Percentiles rank a stretch among this genome's conserved stretches.
phyloP scores from a whole-genome alignment of 139 green algal species.

The Nannochloris sp. region DNA sequence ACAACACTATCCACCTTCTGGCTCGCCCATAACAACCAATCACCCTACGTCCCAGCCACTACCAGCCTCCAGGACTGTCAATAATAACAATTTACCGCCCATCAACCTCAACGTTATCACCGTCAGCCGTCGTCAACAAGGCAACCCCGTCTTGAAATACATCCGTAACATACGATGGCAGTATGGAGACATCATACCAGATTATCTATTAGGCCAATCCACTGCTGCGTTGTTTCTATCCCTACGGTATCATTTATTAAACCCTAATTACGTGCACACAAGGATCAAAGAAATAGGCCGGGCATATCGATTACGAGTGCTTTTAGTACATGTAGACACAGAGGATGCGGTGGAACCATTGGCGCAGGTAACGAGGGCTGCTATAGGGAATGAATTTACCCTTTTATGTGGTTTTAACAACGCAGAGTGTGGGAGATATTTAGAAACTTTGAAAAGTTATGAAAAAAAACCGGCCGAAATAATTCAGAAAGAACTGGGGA shows the following conservation, averaged over 20 bases:
- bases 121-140: constrained; percentile 68
- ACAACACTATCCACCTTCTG: too few species aligned
- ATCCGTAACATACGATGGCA: constrained; percentile 80
- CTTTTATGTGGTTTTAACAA: constrained; percentile 81
- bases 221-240: constrained; percentile 69
- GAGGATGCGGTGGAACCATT: constrained; percentile 76
- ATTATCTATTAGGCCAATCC: constrained; percentile 67
- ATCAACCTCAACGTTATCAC: constrained; percentile 74
- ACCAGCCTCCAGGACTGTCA: too few species aligned
- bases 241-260: constrained; percentile 84
- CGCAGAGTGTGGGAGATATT: constrained; percentile 82
- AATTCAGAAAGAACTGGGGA: constrained; percentile 51
- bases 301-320: constrained; percentile 61
- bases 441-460: constrained; percentile 90
- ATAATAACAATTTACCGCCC: too few species aligned
- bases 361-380: constrained; percentile 61
- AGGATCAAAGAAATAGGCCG: constrained; percentile 77
- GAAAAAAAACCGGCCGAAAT: constrained; percentile 78
- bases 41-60: too few species aligned
- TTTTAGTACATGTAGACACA: constrained; percentile 82
- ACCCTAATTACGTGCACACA: constrained; percentile 83
- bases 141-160: constrained; percentile 83
- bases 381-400: constrained; percentile 70
- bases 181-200: constrained; percentile 71
- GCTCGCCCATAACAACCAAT: too few species aligned